Percentiles rank a stretch among this genome's conserved stretches.
Conservation (phyloP, 2,329 filamentous ascomycete species). For the Monascus ruber region DNA sequence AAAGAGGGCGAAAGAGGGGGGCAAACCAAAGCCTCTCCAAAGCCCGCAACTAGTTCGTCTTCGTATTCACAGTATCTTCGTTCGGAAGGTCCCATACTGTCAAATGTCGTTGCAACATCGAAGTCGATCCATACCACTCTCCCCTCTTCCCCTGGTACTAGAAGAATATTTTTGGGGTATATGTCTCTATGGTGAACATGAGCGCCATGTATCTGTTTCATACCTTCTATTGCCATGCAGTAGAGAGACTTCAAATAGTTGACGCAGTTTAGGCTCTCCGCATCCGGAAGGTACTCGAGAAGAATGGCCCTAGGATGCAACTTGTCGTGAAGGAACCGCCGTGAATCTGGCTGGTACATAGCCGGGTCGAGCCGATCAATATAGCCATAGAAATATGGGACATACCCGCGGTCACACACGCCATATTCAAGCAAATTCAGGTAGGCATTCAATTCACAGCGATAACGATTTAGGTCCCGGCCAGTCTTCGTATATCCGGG, state of each 20-base stretch:
- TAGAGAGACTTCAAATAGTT: constrained; percentile 10
- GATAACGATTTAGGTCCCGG: constrained; percentile 15
- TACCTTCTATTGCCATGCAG: constrained; percentile 8
- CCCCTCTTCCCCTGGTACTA: constrained; percentile 7
- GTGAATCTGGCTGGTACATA: constrained; percentile 7
- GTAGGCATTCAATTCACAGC: constrained; percentile 13
- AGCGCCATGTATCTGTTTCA: constrained; percentile 10
- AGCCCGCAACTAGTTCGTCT: constrained; percentile 6
- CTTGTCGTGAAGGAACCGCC: constrained; percentile 9
- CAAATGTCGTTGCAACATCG: constrained; percentile 13
- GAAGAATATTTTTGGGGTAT: constrained; percentile 9
- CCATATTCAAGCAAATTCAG: constrained; percentile 6
- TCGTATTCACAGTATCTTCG: constrained; percentile 5
- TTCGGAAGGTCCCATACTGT: constrained; percentile 3
- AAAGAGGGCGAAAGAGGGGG: constrained; percentile 1
- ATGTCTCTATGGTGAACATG: constrained; percentile 10
- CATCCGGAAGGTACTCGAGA: constrained; percentile 8
- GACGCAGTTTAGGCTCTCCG: constrained; percentile 8
- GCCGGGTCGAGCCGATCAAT: constrained; percentile 11
- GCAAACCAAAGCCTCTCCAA: constrained; percentile 7
- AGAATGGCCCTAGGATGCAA: constrained; percentile 6
- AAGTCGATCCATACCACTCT: constrained; percentile 15
- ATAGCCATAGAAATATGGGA: constrained; percentile 12
- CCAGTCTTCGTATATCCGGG: constrained; percentile 11
- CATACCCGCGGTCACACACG: constrained; percentile 10